Evolutionary conservation across 2,329 filamentous ascomycete genomes (phyloP).

Genomic region (Penicillium sp.): DNA sequence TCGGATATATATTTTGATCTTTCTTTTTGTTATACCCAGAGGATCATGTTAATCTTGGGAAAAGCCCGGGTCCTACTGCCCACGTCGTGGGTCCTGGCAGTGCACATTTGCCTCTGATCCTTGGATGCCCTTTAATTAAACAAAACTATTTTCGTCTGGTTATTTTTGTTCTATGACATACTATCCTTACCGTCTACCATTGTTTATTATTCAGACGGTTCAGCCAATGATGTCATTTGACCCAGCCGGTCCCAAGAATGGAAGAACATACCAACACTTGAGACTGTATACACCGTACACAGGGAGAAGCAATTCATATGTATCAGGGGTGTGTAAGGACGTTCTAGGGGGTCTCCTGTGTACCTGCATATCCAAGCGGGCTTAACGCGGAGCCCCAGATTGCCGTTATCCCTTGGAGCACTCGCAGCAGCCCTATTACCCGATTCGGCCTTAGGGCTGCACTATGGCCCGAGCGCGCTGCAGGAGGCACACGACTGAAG

Average conservation of each 20-base stretch:
- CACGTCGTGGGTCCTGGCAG: background rate
- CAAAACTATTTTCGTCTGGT: background rate
- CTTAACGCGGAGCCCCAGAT: background rate
- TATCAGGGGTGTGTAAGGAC: background rate
- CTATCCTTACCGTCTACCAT: background rate
- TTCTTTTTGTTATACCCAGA: background rate
- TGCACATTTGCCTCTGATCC: background rate
- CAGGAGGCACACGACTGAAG: slow-evolving; percentile 15
- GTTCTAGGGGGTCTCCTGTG: background rate
- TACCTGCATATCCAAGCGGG: background rate
- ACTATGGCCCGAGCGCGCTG: slow-evolving; percentile 4
- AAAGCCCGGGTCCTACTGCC: background rate
- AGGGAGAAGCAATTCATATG: background rate
- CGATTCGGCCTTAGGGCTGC: slow-evolving; percentile 25
- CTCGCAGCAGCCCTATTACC: slow-evolving; percentile 21
- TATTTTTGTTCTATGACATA: background rate
- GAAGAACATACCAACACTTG: background rate
- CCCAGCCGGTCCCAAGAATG: slow-evolving; percentile 9
- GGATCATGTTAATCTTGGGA: background rate
- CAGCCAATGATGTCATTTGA: slow-evolving; percentile 14
- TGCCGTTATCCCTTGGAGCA: background rate
- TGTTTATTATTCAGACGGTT: background rate
- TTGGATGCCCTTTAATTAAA: background rate
- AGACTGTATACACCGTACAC: background rate
- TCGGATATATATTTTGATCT: background rate